Evolutionary conservation across 2,329 filamentous ascomycete genomes (phyloP).

Genomic region (Fusarium miscanthi): DNA sequence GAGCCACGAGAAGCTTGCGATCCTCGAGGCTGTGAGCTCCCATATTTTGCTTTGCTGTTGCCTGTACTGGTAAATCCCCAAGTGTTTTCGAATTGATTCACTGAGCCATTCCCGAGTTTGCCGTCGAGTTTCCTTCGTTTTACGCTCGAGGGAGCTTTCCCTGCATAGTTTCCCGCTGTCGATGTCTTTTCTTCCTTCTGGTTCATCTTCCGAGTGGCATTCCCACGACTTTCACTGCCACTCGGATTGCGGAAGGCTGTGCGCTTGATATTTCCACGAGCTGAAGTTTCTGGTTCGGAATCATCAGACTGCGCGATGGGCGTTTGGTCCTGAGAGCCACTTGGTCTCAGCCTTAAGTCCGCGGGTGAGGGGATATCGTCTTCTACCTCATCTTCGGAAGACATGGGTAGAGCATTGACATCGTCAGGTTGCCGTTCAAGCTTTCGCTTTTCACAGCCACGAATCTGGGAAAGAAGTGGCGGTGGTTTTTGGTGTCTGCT

Average conservation of each 20-base stretch:
- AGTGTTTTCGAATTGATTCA: conserved; percentile 38
- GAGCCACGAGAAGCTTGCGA: conserved; percentile 33
- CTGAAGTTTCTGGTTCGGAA: conserved; percentile 44
- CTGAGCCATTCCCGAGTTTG: conserved; percentile 24
- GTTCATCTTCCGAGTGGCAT: conserved; percentile 2
- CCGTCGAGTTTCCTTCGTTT: conserved; percentile 31
- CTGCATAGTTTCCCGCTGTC: not conserved
- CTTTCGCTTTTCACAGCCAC: conserved; percentile 8
- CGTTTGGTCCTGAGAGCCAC: not conserved
- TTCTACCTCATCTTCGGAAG: conserved; percentile 46
- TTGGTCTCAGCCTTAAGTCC: not conserved
- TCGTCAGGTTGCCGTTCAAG: conserved; percentile 26
- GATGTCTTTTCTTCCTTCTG: not conserved
- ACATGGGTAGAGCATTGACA: conserved; percentile 44
- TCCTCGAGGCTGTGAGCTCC: conserved; percentile 39
- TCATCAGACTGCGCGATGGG: conserved; percentile 26
- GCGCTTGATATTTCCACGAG: conserved; percentile 48
- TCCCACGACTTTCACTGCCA: conserved; percentile 4
- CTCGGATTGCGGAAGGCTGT: conserved; percentile 47
- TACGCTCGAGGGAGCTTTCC: conserved; percentile 6
- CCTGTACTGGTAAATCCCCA: conserved; percentile 40
- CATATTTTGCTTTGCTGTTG: conserved; percentile 42
- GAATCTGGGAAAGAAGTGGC: conserved; percentile 30
- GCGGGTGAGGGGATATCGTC: conserved; percentile 3
- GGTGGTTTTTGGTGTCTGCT: conserved; percentile 24